phyloP scores from a whole-genome alignment of 2,329 filamentous ascomycete genomes.

The Lachnellula cervina region DNA sequence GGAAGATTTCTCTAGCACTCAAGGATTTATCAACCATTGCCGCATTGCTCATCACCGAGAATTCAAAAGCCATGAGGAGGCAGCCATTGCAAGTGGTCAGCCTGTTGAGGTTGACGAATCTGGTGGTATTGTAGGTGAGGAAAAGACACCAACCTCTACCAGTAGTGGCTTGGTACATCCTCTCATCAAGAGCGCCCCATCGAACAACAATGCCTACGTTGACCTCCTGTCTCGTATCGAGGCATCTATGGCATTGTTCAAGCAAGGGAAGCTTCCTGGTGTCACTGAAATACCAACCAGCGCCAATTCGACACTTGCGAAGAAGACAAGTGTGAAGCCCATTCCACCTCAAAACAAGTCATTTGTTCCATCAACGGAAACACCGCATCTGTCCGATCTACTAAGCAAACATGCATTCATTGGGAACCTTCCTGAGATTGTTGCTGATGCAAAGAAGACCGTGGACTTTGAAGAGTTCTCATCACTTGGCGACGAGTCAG shows the following conservation, averaged over 20 bases:
- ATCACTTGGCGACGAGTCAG: conserved; percentile 50
- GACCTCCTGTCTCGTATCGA: conserved; percentile 50
- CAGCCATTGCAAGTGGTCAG: conserved; percentile 81
- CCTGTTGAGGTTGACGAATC: conserved; percentile 67
- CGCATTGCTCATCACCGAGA: conserved; percentile 91
- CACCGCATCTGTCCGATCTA: conserved; percentile 63
- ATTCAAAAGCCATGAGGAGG: conserved; percentile 94
- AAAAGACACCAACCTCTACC: conserved; percentile 30
- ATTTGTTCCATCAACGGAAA: conserved; percentile 52
- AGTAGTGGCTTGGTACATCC: conserved; percentile 54
- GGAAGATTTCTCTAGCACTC: conserved; percentile 90
- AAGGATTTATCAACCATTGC: conserved; percentile 99
- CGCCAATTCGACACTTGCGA: conserved; percentile 19
- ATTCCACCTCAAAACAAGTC: conserved; percentile 25
- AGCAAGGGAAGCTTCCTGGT: conserved; percentile 47
- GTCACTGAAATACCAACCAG: conserved; percentile 41
- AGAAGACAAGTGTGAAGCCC: conserved; percentile 24
- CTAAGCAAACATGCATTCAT: conserved; percentile 57
- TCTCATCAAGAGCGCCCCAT: conserved; percentile 52
- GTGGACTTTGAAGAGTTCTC: conserved; percentile 46
- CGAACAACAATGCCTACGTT: conserved; percentile 47
- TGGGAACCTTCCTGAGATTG: conserved; percentile 57
- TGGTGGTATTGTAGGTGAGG: conserved; percentile 43
- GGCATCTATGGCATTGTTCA: conserved; percentile 48
- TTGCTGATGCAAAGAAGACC: conserved; percentile 54